phyloP scores from a whole-genome alignment of 495 filamentous ascomycete species.

The Annulohypoxylon stygium region DNA sequence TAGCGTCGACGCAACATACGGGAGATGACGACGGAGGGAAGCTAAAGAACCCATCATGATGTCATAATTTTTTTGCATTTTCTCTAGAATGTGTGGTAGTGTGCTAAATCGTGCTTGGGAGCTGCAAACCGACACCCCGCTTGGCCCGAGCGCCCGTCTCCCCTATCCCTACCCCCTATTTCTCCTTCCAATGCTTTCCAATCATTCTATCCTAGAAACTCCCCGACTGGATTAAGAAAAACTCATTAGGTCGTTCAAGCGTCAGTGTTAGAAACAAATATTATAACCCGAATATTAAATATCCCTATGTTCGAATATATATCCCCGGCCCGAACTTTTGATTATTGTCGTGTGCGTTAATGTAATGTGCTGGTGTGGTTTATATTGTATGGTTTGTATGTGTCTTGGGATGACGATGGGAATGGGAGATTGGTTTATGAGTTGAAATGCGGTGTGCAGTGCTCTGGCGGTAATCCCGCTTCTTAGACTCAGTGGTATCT shows the following conservation, averaged over 20 bases:
- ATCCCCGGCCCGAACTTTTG: constrained; percentile 5
- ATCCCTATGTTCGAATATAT: not conserved
- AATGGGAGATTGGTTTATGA: not conserved
- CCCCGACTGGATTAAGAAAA: not conserved
- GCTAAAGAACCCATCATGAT: constrained; percentile 39
- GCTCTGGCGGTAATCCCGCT: not conserved
- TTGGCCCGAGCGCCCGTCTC: constrained; percentile 16
- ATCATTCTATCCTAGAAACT: constrained; percentile 1
- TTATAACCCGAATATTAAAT: constrained; percentile 23
- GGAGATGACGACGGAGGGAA: constrained; percentile 37
- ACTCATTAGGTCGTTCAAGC: constrained; percentile 21
- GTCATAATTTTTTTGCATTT: constrained; percentile 37
- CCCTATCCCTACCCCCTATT: not conserved
- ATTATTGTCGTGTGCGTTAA: not conserved
- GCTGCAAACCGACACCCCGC: constrained; percentile 17
- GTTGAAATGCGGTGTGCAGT: not conserved
- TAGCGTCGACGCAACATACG: constrained; percentile 9
- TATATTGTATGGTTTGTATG: not conserved
- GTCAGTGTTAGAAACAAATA: constrained; percentile 3
- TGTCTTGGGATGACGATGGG: too few species aligned
- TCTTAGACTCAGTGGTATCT: constrained; percentile 39
- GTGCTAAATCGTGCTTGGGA: not conserved
- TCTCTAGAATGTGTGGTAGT: constrained; percentile 5
- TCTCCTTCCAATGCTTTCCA: constrained; percentile 7
- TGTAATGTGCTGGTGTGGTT: not conserved